Evolutionary conservation across 177 flowering plant genomes (phyloP).

Genomic region (Vitis hybrid): DNA sequence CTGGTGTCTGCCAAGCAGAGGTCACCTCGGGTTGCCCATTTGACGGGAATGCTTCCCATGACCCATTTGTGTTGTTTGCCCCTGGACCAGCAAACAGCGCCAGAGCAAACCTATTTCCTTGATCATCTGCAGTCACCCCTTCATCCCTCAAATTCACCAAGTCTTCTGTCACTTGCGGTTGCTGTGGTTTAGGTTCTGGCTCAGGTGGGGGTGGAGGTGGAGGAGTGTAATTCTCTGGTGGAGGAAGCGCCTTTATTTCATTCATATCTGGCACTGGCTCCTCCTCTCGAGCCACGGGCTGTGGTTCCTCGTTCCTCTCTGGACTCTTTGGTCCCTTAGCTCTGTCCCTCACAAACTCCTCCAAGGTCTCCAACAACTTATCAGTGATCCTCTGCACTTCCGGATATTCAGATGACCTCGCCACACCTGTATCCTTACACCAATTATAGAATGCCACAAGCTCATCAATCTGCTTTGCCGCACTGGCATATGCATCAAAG

Average conservation of each 20-base stretch:
- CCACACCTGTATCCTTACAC: constrained; percentile 87
- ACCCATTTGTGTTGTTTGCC: constrained; percentile 44
- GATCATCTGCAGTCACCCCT: constrained; percentile 70
- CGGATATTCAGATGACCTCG: constrained; percentile 82
- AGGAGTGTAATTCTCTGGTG: constrained; percentile 69
- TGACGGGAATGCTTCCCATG: constrained; percentile 80
- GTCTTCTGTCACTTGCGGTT: constrained; percentile 44
- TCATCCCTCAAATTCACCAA: constrained; percentile 82
- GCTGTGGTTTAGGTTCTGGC: constrained; percentile 40
- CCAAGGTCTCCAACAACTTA: constrained; percentile 73
- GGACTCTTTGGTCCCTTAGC: constrained; percentile 68
- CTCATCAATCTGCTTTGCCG: constrained; percentile 88
- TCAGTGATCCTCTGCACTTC: constrained; percentile 75
- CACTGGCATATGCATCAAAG: constrained; percentile 69
- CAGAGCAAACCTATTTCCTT: constrained; percentile 77
- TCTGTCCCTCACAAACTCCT: constrained; percentile 82
- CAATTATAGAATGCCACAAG: constrained; percentile 66
- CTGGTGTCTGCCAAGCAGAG: constrained; percentile 90
- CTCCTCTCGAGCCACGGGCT: constrained; percentile 32
- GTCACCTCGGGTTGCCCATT: constrained; percentile 61
- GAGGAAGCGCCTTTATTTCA: constrained; percentile 88
- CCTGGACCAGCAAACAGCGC: constrained; percentile 79
- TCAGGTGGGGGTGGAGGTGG: constrained; percentile 53
- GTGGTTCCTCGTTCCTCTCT: constrained; percentile 39
- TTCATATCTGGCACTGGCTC: constrained; percentile 71